Base-by-base conservation (phyloP, 768 basidiomycete species). In the Mycena leptocephala region DNA sequence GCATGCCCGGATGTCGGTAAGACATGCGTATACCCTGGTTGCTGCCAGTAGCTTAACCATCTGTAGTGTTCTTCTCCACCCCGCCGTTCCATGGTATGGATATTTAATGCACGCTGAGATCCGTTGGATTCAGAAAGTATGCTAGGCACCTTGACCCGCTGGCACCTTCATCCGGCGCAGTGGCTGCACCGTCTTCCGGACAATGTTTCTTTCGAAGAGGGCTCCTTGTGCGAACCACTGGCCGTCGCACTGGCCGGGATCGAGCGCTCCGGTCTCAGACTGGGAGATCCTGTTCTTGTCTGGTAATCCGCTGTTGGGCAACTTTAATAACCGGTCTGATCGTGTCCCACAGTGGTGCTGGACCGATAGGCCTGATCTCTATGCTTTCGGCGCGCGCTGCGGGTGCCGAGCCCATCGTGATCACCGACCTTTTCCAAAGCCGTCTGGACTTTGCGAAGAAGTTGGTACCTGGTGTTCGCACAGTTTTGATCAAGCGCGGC, bases 221-320 rank as follows among this genome's bases (percentile, higher is more conserved):
- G 93, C 16, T 87, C 93, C 0, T 86, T 94, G 35, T 93, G 93
- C 78, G 93, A 94, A 75, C 93, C 93, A 16, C 82, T 94, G 33
- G 90, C 92, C 4, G 93, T 94, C 26, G 93, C 92, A 9, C 84
- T 94, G 9, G 93, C 93, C 1, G 93, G 93, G 30, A 90, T 94
- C 35, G 93, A 93, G 67, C 91, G 93, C 41, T 87, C 93, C 53
- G 89, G 88, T 24, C 88, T 94, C 56, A 89, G 92, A 48, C 91
- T 94, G 33, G 93, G 93, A 8, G 92, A 94, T 79, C 88, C 92
- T 11, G 82, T 90, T 59, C 86, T 94, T 26, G 88, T 94, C 75
- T 93, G 92, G 92, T 93, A 83, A 22, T 80, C 13, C 2, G 11
- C 18, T 30, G 1, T 13, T 26, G 8, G 18, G 64, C 39, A 14